Conservation (phyloP, 768 basidiomycete genomes). For the Boletus patriciae region DNA sequence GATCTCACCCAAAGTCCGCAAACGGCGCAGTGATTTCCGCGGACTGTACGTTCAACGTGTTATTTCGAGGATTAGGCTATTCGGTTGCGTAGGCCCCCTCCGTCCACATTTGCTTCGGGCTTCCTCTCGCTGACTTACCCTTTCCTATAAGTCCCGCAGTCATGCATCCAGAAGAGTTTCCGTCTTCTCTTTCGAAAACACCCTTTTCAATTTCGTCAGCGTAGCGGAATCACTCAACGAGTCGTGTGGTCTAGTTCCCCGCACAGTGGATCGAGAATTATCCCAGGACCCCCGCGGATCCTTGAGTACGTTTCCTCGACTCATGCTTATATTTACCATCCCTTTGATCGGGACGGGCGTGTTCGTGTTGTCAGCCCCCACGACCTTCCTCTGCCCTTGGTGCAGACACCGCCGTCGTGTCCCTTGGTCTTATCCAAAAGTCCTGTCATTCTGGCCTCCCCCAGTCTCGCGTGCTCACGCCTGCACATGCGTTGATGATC, state of each 20-base stretch:
- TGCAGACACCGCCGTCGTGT: conserved; percentile 13
- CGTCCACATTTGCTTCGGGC: conserved; percentile 10
- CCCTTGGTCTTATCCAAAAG: conserved; percentile 2
- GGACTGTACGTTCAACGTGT: conserved; percentile 27
- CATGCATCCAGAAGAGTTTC: conserved; percentile 12
- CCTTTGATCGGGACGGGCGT: conserved; percentile 19
- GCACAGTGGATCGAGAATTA: conserved; percentile 29
- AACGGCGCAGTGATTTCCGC: conserved; percentile 33
- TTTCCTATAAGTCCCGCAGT: conserved; percentile 11
- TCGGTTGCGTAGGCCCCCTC: conserved; percentile 22
- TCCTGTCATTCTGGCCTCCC: conserved; percentile 1
- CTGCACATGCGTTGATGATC: conserved; percentile 17
- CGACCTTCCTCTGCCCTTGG: conserved; percentile 7
- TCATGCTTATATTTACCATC: conserved; percentile 27
- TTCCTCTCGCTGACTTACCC: conserved; percentile 19
- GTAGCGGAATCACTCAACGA: neutral
- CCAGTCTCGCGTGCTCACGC: conserved; percentile 14
- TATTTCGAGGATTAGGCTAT: conserved; percentile 22
- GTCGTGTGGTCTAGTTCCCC: conserved; percentile 28
- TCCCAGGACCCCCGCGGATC: conserved; percentile 35
- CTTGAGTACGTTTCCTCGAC: conserved; percentile 14
- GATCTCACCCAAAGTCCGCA: conserved; percentile 30
- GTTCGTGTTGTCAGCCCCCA: conserved; percentile 7
- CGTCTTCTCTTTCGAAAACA: conserved; percentile 7
- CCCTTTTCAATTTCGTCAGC: conserved; percentile 10